These are phyloP conservation scores for Chlorella sp. DNA, from an alignment of 139 green algal genomes.

Conservation along the genomic window DNA sequence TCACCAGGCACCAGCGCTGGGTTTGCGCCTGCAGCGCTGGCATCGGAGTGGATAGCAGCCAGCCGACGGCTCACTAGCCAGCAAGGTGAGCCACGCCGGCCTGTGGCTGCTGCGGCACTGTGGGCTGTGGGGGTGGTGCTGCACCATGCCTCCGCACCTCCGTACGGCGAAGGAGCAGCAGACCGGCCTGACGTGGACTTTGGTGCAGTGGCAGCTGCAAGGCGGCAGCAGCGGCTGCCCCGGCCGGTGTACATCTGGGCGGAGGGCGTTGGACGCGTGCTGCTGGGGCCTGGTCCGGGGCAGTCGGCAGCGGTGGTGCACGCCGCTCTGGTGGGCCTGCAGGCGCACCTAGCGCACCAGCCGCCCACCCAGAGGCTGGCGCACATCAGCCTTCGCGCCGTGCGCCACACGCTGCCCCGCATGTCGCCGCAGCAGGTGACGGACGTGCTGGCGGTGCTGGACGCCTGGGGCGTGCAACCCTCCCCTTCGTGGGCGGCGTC, in stretches of 20 bases:
- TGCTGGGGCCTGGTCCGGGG: not conserved
- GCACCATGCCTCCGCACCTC: no score
- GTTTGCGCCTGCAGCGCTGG: not conserved
- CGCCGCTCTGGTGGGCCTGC: not conserved
- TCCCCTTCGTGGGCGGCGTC: not conserved
- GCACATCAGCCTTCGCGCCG: not conserved
- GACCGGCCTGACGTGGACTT: not conserved
- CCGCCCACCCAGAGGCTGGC: not conserved
- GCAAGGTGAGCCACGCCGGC: not conserved
- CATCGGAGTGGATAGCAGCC: not conserved
- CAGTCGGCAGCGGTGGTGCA: not conserved
- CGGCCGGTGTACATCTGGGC: not conserved
- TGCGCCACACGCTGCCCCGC: not conserved
- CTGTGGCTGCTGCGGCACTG: not conserved
- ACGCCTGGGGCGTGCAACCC: not conserved
- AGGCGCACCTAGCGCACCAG: conserved; percentile 1
- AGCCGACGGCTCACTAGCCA: not conserved
- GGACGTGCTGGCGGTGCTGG: conserved; percentile 7
- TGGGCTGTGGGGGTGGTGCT: not conserved
- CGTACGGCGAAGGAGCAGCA: no score
- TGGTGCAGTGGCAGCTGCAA: not conserved
- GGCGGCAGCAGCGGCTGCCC: no score
- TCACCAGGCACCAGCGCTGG: not conserved
- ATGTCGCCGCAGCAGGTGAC: conserved; percentile 2
- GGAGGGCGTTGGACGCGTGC: not conserved